Conservation (phyloP, 2,329 filamentous ascomycete genomes). For the Cladosporium sp. region DNA sequence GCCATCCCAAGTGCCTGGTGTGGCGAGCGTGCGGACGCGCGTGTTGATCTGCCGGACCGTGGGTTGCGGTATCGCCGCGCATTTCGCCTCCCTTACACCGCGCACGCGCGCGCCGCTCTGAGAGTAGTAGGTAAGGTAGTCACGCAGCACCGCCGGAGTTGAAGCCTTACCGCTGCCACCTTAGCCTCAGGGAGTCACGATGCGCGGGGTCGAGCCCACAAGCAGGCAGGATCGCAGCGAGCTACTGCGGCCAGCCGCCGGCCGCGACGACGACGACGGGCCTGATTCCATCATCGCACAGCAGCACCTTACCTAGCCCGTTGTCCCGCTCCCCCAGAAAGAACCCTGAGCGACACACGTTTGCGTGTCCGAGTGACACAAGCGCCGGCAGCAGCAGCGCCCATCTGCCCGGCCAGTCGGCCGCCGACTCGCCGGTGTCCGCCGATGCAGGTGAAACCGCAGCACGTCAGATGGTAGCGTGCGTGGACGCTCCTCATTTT, state of each 20-base stretch:
- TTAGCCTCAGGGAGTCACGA: too few relatives aligned
- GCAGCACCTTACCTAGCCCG: not conserved
- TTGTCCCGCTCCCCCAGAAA: slow-evolving; percentile 2
- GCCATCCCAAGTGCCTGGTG: not conserved
- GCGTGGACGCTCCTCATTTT: not conserved
- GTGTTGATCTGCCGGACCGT: slow-evolving; percentile 6
- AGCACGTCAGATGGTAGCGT: not conserved
- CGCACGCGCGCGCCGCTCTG: too few relatives aligned
- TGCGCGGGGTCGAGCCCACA: too few relatives aligned
- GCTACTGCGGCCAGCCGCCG: not conserved
- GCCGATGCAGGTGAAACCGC: slow-evolving; percentile 6
- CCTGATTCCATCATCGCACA: slow-evolving; percentile 10
- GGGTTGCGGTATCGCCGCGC: not conserved
- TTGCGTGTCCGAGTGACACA: slow-evolving; percentile 6
- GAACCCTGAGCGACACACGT: not conserved
- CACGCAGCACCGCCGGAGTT: too few relatives aligned
- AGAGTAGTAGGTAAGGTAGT: too few relatives aligned
- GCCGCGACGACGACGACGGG: not conserved
- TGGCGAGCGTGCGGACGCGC: slow-evolving; percentile 5
- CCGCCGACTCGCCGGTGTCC: not conserved
- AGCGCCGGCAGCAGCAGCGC: slow-evolving; percentile 4
- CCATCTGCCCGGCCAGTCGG: not conserved
- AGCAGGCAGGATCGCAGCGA: not conserved
- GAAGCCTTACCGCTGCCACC: too few relatives aligned
- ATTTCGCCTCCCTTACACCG: too few relatives aligned